Evolutionary conservation across 2,329 filamentous ascomycete genomes (phyloP).

Genomic region (Hypomyces perniciosus): DNA sequence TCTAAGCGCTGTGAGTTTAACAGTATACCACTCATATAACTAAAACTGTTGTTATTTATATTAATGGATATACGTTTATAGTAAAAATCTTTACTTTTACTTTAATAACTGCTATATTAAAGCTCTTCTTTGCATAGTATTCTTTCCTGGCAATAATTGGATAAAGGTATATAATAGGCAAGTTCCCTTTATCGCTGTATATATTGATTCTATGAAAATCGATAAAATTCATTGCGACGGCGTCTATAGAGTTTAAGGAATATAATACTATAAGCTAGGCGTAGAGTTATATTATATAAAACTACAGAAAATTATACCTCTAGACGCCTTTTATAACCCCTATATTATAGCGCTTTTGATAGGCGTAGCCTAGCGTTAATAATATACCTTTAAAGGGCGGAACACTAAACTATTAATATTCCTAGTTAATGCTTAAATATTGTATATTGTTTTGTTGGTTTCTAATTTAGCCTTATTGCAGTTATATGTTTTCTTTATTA

Average conservation of each 20-base stretch:
- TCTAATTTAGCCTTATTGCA: not conserved
- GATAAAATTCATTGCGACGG: not conserved
- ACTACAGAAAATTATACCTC: not conserved
- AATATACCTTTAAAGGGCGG: not conserved
- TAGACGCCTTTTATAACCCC: not conserved
- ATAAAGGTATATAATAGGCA: not conserved
- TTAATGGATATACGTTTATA: not conserved
- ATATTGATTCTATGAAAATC: not conserved
- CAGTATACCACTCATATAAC: too few species aligned
- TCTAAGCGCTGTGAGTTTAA: too few species aligned
- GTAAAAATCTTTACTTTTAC: not conserved
- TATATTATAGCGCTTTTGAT: not conserved
- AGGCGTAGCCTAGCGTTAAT: not conserved
- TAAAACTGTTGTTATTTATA: too few species aligned
- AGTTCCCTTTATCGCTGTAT: not conserved
- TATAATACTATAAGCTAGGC: not conserved
- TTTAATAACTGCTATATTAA: not conserved
- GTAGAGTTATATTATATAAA: not conserved
- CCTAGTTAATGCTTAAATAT: too few species aligned
- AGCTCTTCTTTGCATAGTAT: not conserved
- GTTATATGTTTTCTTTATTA: not conserved
- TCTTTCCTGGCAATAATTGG: not conserved
- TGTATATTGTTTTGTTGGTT: too few species aligned
- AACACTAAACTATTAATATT: not conserved
- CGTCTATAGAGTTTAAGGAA: not conserved